Base-by-base conservation (phyloP, 148 eudicot genomes). In the Pouteria glomerata region DNA sequence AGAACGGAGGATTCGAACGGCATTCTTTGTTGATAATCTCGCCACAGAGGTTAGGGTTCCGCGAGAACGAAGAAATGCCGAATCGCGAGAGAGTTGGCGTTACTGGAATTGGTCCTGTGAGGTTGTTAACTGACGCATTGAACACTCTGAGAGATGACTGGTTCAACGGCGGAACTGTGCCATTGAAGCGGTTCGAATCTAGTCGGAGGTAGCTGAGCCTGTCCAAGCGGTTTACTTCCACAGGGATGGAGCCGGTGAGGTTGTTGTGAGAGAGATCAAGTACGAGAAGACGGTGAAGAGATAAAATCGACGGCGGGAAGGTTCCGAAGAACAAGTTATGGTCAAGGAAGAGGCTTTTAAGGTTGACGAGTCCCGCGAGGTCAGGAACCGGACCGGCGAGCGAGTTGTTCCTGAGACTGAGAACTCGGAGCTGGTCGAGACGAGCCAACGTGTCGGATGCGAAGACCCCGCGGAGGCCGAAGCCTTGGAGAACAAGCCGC, bases 341-440 rank as follows among this genome's bases (percentile, higher is more conserved):
- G 58, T 83, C 79, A 35, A 90, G 82, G n/a, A 82, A 47, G 13
- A 90, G 76, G 0, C 84, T 71, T 52, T 85, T 87, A 66, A 90
- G 90, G 79, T 85, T 82, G 8, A 63, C 1, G 35, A 90, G 85
- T 1, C 64, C 37, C 69, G 83, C 73, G 31, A 90, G 82, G 57
- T 84, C 78, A 3, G 96, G 96, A 65, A 88, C 57, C 6, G 83
- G 87, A 10, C 92, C 92, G 57, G 59, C 57, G 57, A 90, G 87
- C 26, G 92, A 82, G 82, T 88, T 90, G 76, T 88, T 88, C 10
- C 69, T 71, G 26, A 88, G 84, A 63, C 79, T 77, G 44, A 90
- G 86, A 55, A 82, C 82, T 10, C 90, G 85, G 68, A 90, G 89
- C 57, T 84, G 90, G 73, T 77, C 79, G 55, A 90, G 82, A 19